A percentile compares a stretch with the other conserved stretches of the same genome.
These are phyloP conservation scores for Ophiobolus disseminans DNA, from an alignment of 2,329 filamentous ascomycete genomes.

Conservation along the genomic window DNA sequence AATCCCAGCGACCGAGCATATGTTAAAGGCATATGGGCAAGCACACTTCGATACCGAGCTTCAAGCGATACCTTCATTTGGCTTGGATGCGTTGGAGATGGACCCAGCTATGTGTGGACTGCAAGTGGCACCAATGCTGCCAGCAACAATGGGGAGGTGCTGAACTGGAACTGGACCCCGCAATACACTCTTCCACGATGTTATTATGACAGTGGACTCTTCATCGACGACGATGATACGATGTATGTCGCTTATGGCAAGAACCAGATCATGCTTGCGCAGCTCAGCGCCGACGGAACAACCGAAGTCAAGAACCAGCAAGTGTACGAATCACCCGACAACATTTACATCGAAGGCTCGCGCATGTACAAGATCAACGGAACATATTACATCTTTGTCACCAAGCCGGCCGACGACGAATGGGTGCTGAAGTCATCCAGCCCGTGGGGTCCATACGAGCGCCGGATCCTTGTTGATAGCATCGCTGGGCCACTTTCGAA, in stretches of 20 bases:
- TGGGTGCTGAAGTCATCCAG: conserved; percentile 60
- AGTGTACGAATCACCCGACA: conserved; percentile 53
- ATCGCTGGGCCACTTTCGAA: conserved; percentile 54
- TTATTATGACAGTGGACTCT: conserved; percentile 65
- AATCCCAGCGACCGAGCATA: conserved; percentile 54
- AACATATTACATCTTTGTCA: conserved; percentile 63
- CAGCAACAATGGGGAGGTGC: conserved; percentile 38
- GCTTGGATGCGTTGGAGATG: conserved; percentile 61
- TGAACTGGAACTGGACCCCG: conserved; percentile 51
- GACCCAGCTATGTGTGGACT: conserved; percentile 63
- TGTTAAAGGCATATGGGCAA: conserved; percentile 64
- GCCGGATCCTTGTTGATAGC: conserved; percentile 53
- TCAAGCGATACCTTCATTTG: conserved; percentile 62
- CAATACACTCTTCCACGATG: conserved; percentile 52
- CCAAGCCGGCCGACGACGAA: conserved; percentile 55
- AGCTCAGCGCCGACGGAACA: conserved; percentile 59
- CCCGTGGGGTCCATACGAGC: conserved; percentile 62
- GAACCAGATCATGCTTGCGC: conserved; percentile 58
- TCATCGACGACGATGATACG: conserved; percentile 66
- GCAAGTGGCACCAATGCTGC: conserved; percentile 52
- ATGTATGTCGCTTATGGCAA: conserved; percentile 66
- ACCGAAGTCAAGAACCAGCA: conserved; percentile 54
- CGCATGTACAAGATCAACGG: conserved; percentile 66
- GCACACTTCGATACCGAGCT: conserved; percentile 59
- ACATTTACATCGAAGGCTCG: conserved; percentile 57